These are phyloP conservation scores for Scleroderma citrinum DNA, from an alignment of 768 basidiomycete species.

Conservation along the genomic window DNA sequence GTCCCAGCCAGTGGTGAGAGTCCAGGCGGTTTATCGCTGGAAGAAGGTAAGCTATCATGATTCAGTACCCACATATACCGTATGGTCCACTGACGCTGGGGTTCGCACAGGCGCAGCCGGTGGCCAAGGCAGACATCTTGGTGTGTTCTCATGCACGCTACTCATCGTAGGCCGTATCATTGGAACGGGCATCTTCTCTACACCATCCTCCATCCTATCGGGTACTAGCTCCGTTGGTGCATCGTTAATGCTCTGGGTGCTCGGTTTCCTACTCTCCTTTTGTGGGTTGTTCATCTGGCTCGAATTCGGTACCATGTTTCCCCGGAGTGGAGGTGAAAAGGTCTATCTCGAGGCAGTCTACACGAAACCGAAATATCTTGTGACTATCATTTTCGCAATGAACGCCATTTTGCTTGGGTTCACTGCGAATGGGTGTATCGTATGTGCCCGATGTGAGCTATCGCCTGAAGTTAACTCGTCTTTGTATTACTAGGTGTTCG, in stretches of 20 bases:
- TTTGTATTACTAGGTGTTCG: constrained; percentile 22
- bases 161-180: constrained; percentile 54
- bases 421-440: constrained; percentile 43
- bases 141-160: constrained; percentile 51
- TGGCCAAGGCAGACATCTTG: constrained; percentile 53
- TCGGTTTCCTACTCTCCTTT: constrained; percentile 52
- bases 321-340: constrained; percentile 57
- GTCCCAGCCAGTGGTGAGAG: constrained; percentile 15
- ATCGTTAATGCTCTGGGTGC: constrained; percentile 58
- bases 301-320: constrained; percentile 59
- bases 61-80: background rate
- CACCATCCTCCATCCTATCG: constrained; percentile 51
- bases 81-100: too few species aligned
- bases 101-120: constrained; percentile 40
- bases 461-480: background rate
- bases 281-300: constrained; percentile 60
- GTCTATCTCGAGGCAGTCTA: constrained; percentile 57
- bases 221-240: constrained; percentile 56
- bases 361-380: constrained; percentile 39
- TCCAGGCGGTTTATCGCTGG: constrained; percentile 42
- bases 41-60: constrained; percentile 35
- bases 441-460: constrained; percentile 20
- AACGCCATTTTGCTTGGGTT: constrained; percentile 43
- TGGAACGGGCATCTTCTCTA: constrained; percentile 62
- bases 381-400: constrained; percentile 42